Conservation (phyloP, 2,329 filamentous ascomycete species). For the Intubia oerlemansii region DNA sequence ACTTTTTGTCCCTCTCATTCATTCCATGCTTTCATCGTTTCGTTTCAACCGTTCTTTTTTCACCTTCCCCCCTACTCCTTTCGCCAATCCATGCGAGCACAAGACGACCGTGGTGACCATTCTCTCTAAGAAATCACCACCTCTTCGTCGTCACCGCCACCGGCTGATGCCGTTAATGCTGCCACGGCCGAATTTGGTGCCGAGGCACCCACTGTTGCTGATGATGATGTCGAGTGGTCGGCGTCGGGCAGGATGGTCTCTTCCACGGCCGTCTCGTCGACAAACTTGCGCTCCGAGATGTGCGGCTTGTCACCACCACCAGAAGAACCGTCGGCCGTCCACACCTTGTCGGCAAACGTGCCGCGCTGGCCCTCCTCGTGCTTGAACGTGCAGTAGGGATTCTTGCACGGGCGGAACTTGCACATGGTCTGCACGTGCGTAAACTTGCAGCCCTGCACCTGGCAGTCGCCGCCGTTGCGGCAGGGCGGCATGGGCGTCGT, state of each 20-base stretch:
- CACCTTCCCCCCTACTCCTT: too few species aligned
- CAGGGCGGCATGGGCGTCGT: slow-evolving; percentile 58
- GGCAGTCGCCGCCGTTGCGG: slow-evolving; percentile 79
- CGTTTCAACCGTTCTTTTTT: too few species aligned
- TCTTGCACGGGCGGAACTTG: slow-evolving; percentile 80
- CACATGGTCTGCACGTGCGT: slow-evolving; percentile 70
- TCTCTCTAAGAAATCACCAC: too few species aligned
- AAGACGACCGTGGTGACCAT: too few species aligned
- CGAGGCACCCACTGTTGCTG: too few species aligned
- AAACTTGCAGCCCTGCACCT: slow-evolving; percentile 65
- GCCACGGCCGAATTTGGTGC: too few species aligned
- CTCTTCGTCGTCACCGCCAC: too few species aligned
- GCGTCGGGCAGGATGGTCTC: slow-evolving; percentile 46
- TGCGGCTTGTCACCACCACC: slow-evolving; percentile 22
- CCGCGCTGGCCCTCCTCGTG: slow-evolving; percentile 82
- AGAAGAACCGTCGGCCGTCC: slow-evolving; percentile 39
- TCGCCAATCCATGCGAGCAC: too few species aligned
- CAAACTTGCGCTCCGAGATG: slow-evolving; percentile 76
- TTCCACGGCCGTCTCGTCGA: slow-evolving; percentile 44
- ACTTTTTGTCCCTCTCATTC: too few species aligned
- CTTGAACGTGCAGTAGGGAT: slow-evolving; percentile 71
- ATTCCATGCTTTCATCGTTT: too few species aligned
- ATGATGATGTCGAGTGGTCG: too few species aligned
- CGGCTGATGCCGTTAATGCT: too few species aligned
- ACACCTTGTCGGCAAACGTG: slow-evolving; percentile 72